Percentiles rank a stretch among this genome's conserved stretches.
phyloP scores from a whole-genome alignment of 2,329 filamentous ascomycete species.

The Fusarium sp. region DNA sequence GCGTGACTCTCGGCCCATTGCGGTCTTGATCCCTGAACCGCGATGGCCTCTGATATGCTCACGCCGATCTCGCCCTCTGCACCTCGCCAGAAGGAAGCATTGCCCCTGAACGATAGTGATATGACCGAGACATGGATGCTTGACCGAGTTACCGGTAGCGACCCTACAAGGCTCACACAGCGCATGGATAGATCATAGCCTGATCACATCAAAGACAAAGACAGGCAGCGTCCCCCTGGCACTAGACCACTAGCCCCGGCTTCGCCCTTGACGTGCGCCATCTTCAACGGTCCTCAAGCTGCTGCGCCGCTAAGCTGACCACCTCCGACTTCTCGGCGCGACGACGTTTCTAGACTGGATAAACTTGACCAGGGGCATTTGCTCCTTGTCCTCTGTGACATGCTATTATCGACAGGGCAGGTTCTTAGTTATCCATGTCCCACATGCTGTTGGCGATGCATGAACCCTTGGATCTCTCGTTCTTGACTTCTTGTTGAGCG shows the following conservation, averaged over 20 bases:
- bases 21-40: slow-evolving; percentile 1
- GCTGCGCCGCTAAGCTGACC: slow-evolving; percentile 31
- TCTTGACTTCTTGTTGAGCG: slow-evolving; percentile 1
- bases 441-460: slow-evolving; percentile 17
- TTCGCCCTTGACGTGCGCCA: slow-evolving; percentile 25
- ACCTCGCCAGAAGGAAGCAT: background rate
- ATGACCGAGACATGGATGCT: slow-evolving; percentile 6
- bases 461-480: slow-evolving; percentile 1
- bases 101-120: slow-evolving; percentile 19
- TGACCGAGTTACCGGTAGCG: slow-evolving; percentile 18
- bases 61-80: slow-evolving; percentile 11
- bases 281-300: slow-evolving; percentile 4
- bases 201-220: background rate
- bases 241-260: slow-evolving; percentile 5
- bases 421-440: slow-evolving; percentile 23
- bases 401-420: slow-evolving; percentile 3
- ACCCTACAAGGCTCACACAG: background rate
- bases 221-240: slow-evolving; percentile 8
- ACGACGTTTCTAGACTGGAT: slow-evolving; percentile 24
- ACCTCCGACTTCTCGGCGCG: slow-evolving; percentile 5
- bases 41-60: background rate
- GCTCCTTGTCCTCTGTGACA: slow-evolving; percentile 13
- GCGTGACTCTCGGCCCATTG: slow-evolving; percentile 1
- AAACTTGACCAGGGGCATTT: slow-evolving; percentile 11
- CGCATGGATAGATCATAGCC: background rate